Evolutionary conservation across 495 filamentous ascomycete species (phyloP), one percentile per base, ranked within the genome.

Genomic region (Aspergillus cavernicola): DNA sequence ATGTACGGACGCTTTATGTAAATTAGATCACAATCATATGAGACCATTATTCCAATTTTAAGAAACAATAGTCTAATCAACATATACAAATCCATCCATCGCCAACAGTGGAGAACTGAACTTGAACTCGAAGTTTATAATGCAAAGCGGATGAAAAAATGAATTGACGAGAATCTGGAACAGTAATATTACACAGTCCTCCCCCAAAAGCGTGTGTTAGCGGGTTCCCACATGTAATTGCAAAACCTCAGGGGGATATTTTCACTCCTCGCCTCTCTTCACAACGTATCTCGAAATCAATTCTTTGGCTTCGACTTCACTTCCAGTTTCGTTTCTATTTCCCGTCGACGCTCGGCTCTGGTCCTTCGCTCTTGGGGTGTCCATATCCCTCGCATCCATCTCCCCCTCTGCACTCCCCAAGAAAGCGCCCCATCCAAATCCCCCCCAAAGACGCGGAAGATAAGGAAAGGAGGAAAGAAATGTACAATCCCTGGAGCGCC

Each of bases 401-500:
- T 7, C 20, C 9, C 10, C 38, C 6, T 10, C 38, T 18, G 16
- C 9, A 16, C 38, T 1, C 35, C 35, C 35, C 35, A 28, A 28
- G 24, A 28, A 28, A 28, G 24, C n/a, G n/a, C n/a, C n/a, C n/a
- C n/a, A n/a, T n/a, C n/a, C n/a, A n/a, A n/a, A n/a, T n/a, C n/a
- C n/a, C n/a, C n/a, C n/a, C n/a, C n/a, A n/a, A n/a, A n/a, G n/a
- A n/a, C n/a, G 24, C 4, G 24, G 9, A 9, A 28, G 24, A 28
- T 7, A 33, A 10, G 11, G 31, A 36, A 11, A 32, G 26, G 13
- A 35, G 33, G 15, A 37, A 22, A 46, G 24, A 20, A 29, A 62
- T 67, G 61, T 67, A 63, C 57, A 44, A 45, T 32, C 47, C 59
- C 50, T 67, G 64, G 64, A 24, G 44, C 44, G 19, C 44, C 8